Base-by-base conservation (phyloP, 257 asterid species). In the Solanum clarkiae region DNA sequence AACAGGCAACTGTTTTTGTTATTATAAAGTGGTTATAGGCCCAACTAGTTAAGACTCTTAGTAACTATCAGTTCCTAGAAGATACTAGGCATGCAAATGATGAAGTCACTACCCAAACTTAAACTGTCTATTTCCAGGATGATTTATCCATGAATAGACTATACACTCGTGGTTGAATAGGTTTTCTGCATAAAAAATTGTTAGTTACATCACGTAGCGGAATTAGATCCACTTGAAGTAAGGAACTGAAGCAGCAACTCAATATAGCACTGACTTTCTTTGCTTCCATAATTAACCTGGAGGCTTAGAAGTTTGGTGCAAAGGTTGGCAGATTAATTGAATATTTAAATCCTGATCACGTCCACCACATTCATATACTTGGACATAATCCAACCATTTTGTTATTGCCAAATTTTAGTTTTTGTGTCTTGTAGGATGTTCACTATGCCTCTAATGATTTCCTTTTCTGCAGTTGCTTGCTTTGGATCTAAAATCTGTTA, bases 391-490 rank as follows among this genome's bases (percentile, higher is more conserved):
- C 24, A 75, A 75, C 60, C 81, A 75, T 22, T 49, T 49, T 49
- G 40, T 53, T 75, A 49, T 75, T 49, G 44, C 60, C 81, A 15
- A 75, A 1, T 2, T 72, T 24, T 22, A 22, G 22, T 47, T 74
- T 69, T 74, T 75, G 60, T 75, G 22, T 75, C 44, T 14, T 47
- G 53, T n/a, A 83, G 66, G 62, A 12, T 51, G 85, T 66, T 20
- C 4, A 0, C 4, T 83, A 83, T 10, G 15, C 59, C 66, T 65
- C 68, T 66, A 42, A 63, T 65, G 65, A 44, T 65, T 63, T 56
- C 53, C 59, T 62, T 88, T 51, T 85, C 88, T 90, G 90, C 93
- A 95, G 97, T 87, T 94, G 90, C 92, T 93, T 82, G 91, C 93
- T 13, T 84, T 96, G 86, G 94, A 94, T 87, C 91, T 81, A 60